A percentile compares a stretch with the other conserved stretches of the same genome.
These are phyloP conservation scores for Tetrahymena malaccensis DNA, from an alignment of 73 alveolate genomes.

Conservation along the genomic window DNA sequence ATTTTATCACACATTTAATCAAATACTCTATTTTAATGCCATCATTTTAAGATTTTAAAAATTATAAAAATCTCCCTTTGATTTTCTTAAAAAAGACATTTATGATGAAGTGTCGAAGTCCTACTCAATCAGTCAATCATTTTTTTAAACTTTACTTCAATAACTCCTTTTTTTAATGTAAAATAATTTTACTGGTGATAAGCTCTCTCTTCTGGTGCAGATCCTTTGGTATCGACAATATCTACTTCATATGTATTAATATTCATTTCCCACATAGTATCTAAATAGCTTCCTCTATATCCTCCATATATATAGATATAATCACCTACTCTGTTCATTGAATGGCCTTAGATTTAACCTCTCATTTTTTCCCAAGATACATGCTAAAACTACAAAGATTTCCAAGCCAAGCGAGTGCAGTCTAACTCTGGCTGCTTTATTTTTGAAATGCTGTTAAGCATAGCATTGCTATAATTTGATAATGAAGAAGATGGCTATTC, in stretches of 20 bases:
- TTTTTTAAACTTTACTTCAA: no score
- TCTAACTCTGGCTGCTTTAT: slow-evolving; percentile 2
- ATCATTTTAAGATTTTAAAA: no score
- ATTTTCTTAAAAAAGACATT: no score
- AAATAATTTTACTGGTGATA: slow-evolving; percentile 14
- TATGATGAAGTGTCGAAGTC: no score
- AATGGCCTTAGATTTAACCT: slow-evolving; percentile 20
- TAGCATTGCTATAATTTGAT: not conserved
- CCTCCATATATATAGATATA: slow-evolving; percentile 51
- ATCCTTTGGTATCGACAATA: slow-evolving; percentile 35
- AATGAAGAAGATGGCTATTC: not conserved
- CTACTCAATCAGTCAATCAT: no score
- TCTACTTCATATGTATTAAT: slow-evolving; percentile 34
- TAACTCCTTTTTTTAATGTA: not conserved
- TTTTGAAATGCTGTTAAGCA: slow-evolving; percentile 11
- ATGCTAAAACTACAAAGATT: not conserved
- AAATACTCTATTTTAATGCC: no score
- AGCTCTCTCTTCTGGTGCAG: slow-evolving; percentile 45
- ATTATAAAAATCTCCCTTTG: no score
- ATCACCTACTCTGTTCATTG: slow-evolving; percentile 48
- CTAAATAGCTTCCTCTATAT: slow-evolving; percentile 18
- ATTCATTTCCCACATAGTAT: slow-evolving; percentile 32
- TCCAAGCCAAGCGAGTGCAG: not conserved
- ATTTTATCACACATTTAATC: no score
- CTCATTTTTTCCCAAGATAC: not conserved